Evolutionary conservation across 2,329 filamentous ascomycete species (phyloP), one percentile per base, ranked within the genome.

Genomic region (Sclerotinia minor): DNA sequence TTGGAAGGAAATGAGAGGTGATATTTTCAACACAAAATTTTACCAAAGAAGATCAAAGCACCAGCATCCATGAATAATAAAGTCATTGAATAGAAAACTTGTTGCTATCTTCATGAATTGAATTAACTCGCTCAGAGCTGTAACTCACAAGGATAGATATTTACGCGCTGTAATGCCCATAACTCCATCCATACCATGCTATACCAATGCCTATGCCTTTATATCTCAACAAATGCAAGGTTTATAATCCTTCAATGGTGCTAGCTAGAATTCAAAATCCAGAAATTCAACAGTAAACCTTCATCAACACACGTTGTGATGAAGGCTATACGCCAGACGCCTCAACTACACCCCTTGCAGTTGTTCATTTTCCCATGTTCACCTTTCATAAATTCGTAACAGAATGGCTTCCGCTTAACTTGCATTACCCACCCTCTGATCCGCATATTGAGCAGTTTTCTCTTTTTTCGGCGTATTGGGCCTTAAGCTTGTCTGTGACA

Each of bases 371-470:
- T 59, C 57, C 66, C 47, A 41, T 49, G 38, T 52, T 35, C 50
- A 55, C 47, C 44, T 32, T 54, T 73, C 74, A 59, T 76, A 65
- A 73, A 57, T 70, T 76, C 74, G 67, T 76, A 47, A 72, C 49
- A 55, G 45, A 44, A 50, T 26, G 29, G 32, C 19, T 17, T 19
- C 19, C 41, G 11, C 9, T 63, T 70, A 75, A 49, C 66, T 67
- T 4, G 68, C 70, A 50, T 67, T 47, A 13, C 65, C 61, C 26
- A 73, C 65, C 26, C 71, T 68, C 66, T 75, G 74, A 53, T 66
- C 72, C 52, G 71, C 67, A n/a, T 64, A 69, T 47, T 71, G 67
- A 45, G 49, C 49, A 15, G 71, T 73, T 44, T 73, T 70, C 19
- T 73, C 74, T 58, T 64, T 71, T 29, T 71, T 74, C 38, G 75